phyloP scores from a whole-genome alignment of 2,329 filamentous ascomycete species.

The Penicillium verrucosum region DNA sequence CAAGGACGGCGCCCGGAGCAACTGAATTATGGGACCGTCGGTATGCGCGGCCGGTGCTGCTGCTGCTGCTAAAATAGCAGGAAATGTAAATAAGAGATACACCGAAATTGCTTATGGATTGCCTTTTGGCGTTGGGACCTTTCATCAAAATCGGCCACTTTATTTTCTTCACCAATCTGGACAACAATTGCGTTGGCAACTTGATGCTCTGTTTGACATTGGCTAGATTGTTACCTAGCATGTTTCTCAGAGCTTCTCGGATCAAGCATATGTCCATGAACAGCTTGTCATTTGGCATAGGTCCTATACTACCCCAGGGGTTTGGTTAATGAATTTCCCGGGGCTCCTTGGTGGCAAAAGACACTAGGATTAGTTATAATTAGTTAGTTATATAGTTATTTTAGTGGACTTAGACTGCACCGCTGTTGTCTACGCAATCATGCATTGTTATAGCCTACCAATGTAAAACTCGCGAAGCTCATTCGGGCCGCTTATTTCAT shows the following conservation, averaged over 20 bases:
- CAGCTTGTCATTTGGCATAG: not conserved
- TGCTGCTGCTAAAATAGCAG: constrained; percentile 28
- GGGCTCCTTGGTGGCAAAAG: not conserved
- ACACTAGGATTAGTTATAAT: not conserved
- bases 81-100: constrained; percentile 42
- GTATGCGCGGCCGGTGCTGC: constrained; percentile 27
- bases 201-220: not conserved
- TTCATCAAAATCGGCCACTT: constrained; percentile 11
- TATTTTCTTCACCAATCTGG: not conserved
- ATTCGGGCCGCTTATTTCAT: not conserved
- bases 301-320: not conserved
- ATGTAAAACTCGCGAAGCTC: not conserved
- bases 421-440: not conserved
- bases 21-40: constrained; percentile 50
- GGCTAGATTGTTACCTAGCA: not conserved
- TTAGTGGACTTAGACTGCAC: not conserved
- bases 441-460: not conserved
- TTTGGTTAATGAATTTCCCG: not conserved
- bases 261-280: not conserved
- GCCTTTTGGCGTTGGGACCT: constrained; percentile 35
- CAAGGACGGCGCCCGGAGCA: constrained; percentile 81
- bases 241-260: not conserved
- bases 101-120: constrained; percentile 36
- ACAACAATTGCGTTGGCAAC: not conserved
- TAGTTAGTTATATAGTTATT: not conserved